Percentiles rank a stretch among this genome's conserved stretches.
These are phyloP conservation scores for Phytophthora foliorum DNA, from an alignment of 352 stramenopile species.

Conservation along the genomic window DNA sequence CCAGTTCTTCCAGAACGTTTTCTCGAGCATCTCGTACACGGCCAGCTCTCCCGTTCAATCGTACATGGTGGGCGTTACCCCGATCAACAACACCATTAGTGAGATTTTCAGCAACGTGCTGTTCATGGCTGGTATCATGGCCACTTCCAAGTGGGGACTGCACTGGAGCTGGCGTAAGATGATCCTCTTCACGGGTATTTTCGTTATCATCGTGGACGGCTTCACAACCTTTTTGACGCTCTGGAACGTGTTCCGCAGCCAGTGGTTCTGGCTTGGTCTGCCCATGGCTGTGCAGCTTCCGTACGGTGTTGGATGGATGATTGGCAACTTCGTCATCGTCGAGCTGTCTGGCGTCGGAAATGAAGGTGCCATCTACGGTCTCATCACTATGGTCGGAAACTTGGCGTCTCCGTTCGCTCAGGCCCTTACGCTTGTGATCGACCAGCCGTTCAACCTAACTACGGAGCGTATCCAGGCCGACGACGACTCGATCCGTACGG, in stretches of 20 bases:
- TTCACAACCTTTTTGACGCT: slow-evolving; percentile 46
- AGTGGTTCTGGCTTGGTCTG: slow-evolving; percentile 52
- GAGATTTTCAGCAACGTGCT: slow-evolving; percentile 32
- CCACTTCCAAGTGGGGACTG: slow-evolving; percentile 30
- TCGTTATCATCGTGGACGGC: slow-evolving; percentile 28
- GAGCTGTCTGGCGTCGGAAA: slow-evolving; percentile 55
- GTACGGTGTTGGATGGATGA: slow-evolving; percentile 46
- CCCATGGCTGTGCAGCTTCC: slow-evolving; percentile 45
- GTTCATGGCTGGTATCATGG: slow-evolving; percentile 32
- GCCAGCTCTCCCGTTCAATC: slow-evolving; percentile 24
- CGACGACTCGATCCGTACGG: slow-evolving; percentile 38
- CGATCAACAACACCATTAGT: slow-evolving; percentile 33
- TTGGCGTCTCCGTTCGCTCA: slow-evolving; percentile 43
- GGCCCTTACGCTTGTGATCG: slow-evolving; percentile 42
- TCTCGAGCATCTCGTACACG: slow-evolving; percentile 31
- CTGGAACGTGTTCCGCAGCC: slow-evolving; percentile 50
- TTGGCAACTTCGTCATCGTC: slow-evolving; percentile 48
- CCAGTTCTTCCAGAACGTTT: slow-evolving; percentile 32
- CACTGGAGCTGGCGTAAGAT: slow-evolving; percentile 46
- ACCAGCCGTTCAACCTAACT: slow-evolving; percentile 43
- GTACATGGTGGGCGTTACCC: slow-evolving; percentile 36
- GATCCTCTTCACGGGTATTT: slow-evolving; percentile 18
- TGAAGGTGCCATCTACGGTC: slow-evolving; percentile 51
- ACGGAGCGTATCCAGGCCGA: slow-evolving; percentile 48
- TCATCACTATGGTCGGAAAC: slow-evolving; percentile 55